Evolutionary conservation across 805 yeast species (phyloP).

Genomic region (Starmerella davenportii): DNA sequence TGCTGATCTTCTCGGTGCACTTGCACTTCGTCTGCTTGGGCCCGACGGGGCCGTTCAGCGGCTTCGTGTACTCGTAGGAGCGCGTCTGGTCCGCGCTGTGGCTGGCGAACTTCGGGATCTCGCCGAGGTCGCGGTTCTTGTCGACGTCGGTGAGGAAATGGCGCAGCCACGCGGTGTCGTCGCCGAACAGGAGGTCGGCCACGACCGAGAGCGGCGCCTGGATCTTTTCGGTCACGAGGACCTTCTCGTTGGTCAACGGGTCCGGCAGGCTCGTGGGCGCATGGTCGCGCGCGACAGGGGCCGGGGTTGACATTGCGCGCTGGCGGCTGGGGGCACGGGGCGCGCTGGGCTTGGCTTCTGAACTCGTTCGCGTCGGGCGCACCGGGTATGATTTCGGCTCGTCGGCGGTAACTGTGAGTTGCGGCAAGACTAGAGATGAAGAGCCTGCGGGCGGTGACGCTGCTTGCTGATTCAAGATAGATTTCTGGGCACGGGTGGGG

Average conservation of each 20-base stretch:
- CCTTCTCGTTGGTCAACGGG: constrained; percentile 32
- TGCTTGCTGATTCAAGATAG: not conserved
- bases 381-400: not conserved
- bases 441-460: not conserved
- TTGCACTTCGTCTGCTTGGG: constrained; percentile 76
- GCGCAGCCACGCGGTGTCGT: constrained; percentile 29
- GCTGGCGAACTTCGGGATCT: constrained; percentile 15
- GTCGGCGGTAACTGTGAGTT: not conserved
- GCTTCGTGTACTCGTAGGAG: constrained; percentile 49
- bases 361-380: not conserved
- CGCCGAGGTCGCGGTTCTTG: constrained; percentile 21
- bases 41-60: constrained; percentile 65
- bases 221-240: constrained; percentile 35
- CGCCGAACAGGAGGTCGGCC: constrained; percentile 53
- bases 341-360: not conserved
- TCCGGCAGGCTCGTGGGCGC: constrained; percentile 36
- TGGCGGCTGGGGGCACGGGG: not conserved
- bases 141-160: constrained; percentile 24
- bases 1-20: constrained; percentile 46
- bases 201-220: constrained; percentile 65
- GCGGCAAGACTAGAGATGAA: not conserved
- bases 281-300: constrained; percentile 24
- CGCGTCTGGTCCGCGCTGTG: constrained; percentile 23
- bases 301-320: not conserved
- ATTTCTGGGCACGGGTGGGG: not conserved